Evolutionary conservation across 352 stramenopile genomes (phyloP), one percentile per base, ranked within the genome.

Genomic region (Globisporangium rhizosaccharum): DNA sequence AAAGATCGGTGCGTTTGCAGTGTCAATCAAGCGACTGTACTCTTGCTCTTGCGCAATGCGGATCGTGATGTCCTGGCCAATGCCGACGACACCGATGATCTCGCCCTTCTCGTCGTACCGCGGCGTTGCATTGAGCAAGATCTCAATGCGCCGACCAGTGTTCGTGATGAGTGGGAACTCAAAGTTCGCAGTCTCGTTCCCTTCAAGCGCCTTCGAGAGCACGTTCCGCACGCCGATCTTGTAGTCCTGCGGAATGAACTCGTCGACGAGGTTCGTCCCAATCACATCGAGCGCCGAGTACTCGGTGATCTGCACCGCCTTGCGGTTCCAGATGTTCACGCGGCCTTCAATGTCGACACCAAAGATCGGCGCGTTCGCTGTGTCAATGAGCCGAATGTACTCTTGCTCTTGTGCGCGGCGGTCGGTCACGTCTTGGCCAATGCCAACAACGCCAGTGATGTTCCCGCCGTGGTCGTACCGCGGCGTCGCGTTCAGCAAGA

Each of bases 291-390:
- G 65, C 36, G 92, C 81, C 9, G 77, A 84, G 62, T 97, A 98
- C 63, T 96, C 88, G 2, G 90, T 97, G 48, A 94, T 93, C 17
- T 87, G 84, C 2, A 82, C 82, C 20, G 88, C 90, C 63, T 96
- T 97, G 26, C 91, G 75, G 63, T 98, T 96, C 87, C 86, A 96
- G 57, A 92, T 92, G 55, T 94, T 92, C 30, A 96, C 87, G 18
- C 72, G 61, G 5, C 85, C 84, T 15, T 95, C 66, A 33, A 79
- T 81, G 58, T 96, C 88, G 14, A 96, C 79, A 42, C 87, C 89
- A 68, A 97, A 96, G 57, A 96, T 96, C 48, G 88, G 85, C 5
- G 87, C 83, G 65, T 97, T 96, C 2, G 89, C 88, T 11, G 85
- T 96, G 55, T 97, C 89, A 59, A 97, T 95, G 4, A 97, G 59